Evolutionary conservation across 2,329 filamentous ascomycete genomes (phyloP), one percentile per base, ranked within the genome.

Genomic region (Arthroderma sp.): DNA sequence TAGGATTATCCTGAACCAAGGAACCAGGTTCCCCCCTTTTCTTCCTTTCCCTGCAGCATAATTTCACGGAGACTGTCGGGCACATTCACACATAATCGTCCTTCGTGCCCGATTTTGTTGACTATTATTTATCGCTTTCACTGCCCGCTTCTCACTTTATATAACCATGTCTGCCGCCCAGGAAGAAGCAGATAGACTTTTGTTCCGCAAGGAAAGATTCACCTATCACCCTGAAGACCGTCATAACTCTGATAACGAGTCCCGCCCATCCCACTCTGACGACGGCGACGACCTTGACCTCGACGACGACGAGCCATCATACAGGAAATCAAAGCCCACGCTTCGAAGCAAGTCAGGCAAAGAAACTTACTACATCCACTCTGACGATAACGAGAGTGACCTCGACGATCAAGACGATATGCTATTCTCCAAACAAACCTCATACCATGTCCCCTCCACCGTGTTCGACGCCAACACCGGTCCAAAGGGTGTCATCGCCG

Each of bases 401-500:
- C 30, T 32, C 41, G 42, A 48, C 31, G 47, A 45, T 29, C 33
- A 47, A 38, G 33, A 42, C 50, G 54, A 55, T 49, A 66, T 66
- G 60, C 62, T 67, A 57, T 55, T 56, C 53, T 57, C 64, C 48
- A 55, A 63, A 29, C 53, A 56, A 30, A 38, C 51, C 10, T 61
- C 58, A 38, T 70, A 69, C 51, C 63, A 66, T 43, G 54, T 71
- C 29, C 68, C 68, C 30, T 60, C 62, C 36, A 69, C 65, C 30
- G 56, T 61, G 40, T 70, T 63, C 53, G 65, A 70, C 44, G 68
- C 68, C 53, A 71, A 71, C 49, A 72, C 69, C 6, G 69, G 69
- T 0, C 69, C 69, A 41, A 72, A 72, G 52, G 69, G 69, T 43
- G 69, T 72, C 49, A 72, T 72, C 44, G 68, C 69, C 39, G 69